Evolutionary conservation across 179 eudicot genomes (phyloP), one percentile per base, ranked within the genome.

Genomic region (Actinidia chinensis): DNA sequence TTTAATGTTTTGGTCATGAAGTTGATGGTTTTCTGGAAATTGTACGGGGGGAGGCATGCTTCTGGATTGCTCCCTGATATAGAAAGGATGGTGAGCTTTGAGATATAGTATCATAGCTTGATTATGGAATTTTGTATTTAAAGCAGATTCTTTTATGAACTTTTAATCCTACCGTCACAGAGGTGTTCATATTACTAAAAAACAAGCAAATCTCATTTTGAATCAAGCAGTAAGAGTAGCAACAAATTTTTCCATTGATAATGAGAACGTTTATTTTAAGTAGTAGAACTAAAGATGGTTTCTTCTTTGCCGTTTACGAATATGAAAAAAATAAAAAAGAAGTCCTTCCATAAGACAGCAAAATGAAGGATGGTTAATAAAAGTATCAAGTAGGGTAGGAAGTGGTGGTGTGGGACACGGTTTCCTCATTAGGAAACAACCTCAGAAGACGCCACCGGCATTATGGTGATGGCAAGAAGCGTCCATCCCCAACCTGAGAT

Each of bases 1-100:
- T 93, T 95, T 84, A 95, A 95, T 84, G 99, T 90, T 46, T 89
- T 73, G 95, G 91, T 74, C 87, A 90, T 63, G 91, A 93, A 79
- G 89, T 93, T 81, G 98, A 95, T 74, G 90, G 87, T 76, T 91
- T 83, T 86, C 79, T 95, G 77, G 88, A 91, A 84, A 87, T 90
- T 81, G 98, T 90, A n/a, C n/a, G n/a, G n/a, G 48, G 84, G 84
- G 76, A 88, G 83, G 76, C 93, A 91, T 86, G 91, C 95, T 73
- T 87, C 97, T 42, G 92, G 92, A 58, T 80, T 87, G 84, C 98
- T 93, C 33, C 91, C 92, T 50, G 99, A 95, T 82, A 93, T 89
- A 89, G 92, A 84, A 93, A 91, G 83, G 99, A 95, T 86, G 99
- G 99, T 95, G 76, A 89, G 93, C 76, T 50, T 17, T 68, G 51